Base-by-base conservation (phyloP, 2,329 filamentous ascomycete genomes). In the Xylaria sp. region DNA sequence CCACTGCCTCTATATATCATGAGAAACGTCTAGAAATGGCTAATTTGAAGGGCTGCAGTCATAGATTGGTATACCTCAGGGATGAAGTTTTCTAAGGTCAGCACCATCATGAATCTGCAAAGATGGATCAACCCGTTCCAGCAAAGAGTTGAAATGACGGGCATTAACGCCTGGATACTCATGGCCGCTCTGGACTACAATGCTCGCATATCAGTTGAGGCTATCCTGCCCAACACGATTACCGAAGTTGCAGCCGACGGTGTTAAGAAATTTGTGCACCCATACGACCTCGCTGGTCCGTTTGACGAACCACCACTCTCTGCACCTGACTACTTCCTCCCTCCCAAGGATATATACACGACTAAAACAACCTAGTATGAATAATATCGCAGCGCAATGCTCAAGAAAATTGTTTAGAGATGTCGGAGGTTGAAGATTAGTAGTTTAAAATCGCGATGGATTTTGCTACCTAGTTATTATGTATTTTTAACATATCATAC, bases 121-220 rank as follows among this genome's bases (percentile, higher is more conserved):
- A 68, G 60, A 42, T 76, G 74, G 73, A 67, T 74, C 20, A 68
- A 72, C 25, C 74, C 74, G 10, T 76, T 69, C 53, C 64, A 71
- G 65, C 29, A 64, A 38, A 69, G 75, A 44, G 38, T 76, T 15
- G 74, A 76, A 64, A 72, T 76, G 74, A 57, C 73, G 1, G 75
- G 75, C 5, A 76, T 76, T 63, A 68, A 67, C 45, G 74, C 75
- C 51, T 76, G 73, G 73, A 27, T 66, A 29, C 55, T 74, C 15
- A 76, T 76, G 75, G 68, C 72, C 3, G 49, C 69, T 9, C 62
- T 74, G 39, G 68, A 72, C 42, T 76, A 64, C 51, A 66, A 75
- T 39, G 75, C 74, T 6, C 74, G 75, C 45, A 71, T 76, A 61
- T 22, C 66, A 3, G 70, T 76, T 10, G 73, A 76, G 66, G 47